These are phyloP conservation scores for Hymenoscyphus albidus DNA, from an alignment of 2,329 filamentous ascomycete genomes.

Conservation along the genomic window DNA sequence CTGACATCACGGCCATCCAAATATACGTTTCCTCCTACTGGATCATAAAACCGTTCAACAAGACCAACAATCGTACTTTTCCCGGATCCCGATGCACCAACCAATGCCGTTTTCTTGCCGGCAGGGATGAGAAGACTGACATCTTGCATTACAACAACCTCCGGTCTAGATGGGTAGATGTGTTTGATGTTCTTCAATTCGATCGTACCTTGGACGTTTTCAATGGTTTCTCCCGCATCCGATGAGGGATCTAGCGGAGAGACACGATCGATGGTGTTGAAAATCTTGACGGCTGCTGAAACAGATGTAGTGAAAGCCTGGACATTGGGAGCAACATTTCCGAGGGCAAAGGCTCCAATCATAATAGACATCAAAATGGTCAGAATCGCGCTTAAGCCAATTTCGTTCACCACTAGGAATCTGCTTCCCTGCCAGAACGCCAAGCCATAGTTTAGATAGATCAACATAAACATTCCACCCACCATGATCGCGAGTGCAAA, in stretches of 20 bases:
- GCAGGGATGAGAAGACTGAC: conserved; percentile 78
- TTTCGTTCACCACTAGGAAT: conserved; percentile 64
- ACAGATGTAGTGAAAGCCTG: conserved; percentile 83
- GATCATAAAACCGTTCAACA: conserved; percentile 91
- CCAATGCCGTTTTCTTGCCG: conserved; percentile 87
- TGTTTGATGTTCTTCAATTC: conserved; percentile 81
- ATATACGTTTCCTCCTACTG: conserved; percentile 72
- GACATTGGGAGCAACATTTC: conserved; percentile 79
- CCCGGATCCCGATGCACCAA: conserved; percentile 89
- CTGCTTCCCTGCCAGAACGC: conserved; percentile 84
- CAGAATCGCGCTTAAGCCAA: conserved; percentile 66
- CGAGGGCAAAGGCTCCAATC: conserved; percentile 87
- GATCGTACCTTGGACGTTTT: conserved; percentile 71
- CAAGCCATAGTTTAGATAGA: conserved; percentile 84
- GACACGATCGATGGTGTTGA: conserved; percentile 81
- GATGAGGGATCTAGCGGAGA: conserved; percentile 79
- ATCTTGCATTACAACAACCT: conserved; percentile 82
- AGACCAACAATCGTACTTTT: conserved; percentile 94
- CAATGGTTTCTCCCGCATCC: conserved; percentile 67
- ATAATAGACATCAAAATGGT: conserved; percentile 88
- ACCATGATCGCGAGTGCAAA: conserved; percentile 72
- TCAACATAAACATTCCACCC: conserved; percentile 73
- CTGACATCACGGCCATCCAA: conserved; percentile 81
- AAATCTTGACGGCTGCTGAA: conserved; percentile 87
- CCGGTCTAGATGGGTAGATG: conserved; percentile 89